Conservation (phyloP, 2,329 filamentous ascomycete species). For the Fusarium incarnatum region DNA sequence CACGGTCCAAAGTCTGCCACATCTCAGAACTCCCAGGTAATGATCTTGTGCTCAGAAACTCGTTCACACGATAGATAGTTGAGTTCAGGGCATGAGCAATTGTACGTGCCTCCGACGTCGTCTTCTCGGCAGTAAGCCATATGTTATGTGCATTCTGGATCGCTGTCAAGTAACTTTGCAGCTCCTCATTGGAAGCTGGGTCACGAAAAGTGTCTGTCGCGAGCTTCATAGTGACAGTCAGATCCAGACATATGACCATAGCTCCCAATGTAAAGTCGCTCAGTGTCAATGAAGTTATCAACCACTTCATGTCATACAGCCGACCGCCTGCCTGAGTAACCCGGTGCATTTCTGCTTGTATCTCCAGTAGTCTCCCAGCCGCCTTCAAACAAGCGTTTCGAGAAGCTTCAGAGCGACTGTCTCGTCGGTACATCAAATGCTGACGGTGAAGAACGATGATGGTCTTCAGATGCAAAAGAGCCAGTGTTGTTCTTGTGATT, state of each 20-base stretch:
- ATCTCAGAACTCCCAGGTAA: accelerated
- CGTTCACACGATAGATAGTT: conserved; percentile 30
- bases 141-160: conserved; percentile 39
- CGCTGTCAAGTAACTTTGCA: conserved; percentile 3
- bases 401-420: conserved; percentile 27
- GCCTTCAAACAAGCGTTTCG: conserved; percentile 45
- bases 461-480: conserved; percentile 49
- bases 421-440: conserved; percentile 39
- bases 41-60: not conserved
- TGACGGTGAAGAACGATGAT: conserved; percentile 50
- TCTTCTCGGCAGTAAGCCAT: conserved; percentile 24
- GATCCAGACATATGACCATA: conserved; percentile 61
- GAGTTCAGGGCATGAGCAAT: conserved; percentile 37
- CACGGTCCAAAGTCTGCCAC: not conserved
- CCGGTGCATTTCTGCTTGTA: conserved; percentile 49
- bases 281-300: conserved; percentile 57
- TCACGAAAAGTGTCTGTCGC: not conserved
- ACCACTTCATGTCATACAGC: conserved; percentile 58
- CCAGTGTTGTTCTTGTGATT: conserved; percentile 46
- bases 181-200: accelerated
- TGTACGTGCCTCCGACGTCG: conserved; percentile 34
- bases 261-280: conserved; percentile 65
- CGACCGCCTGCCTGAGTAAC: conserved; percentile 57
- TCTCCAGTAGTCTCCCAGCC: conserved; percentile 41
- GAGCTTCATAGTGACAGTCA: conserved; percentile 40